Base-by-base conservation (phyloP, 345 rosid genomes). In the Populus davidiana region DNA sequence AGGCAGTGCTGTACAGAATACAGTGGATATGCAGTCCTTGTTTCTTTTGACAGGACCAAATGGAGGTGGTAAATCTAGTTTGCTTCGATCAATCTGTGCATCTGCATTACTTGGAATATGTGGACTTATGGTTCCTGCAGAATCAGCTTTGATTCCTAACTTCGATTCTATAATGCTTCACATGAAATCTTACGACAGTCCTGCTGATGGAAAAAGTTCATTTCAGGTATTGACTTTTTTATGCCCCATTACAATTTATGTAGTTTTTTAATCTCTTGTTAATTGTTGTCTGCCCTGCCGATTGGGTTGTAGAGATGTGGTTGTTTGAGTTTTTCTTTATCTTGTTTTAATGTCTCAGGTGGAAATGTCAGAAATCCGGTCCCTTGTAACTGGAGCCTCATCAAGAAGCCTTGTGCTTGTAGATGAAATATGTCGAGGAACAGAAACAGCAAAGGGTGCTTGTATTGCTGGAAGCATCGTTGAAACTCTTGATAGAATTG, bases 31-130 rank as follows among this genome's bases (percentile, higher is more conserved):
- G 99, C 88, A 83, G 77, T 91, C 94, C 33, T 78, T 96, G 71
- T 86, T 91, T 87, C 90, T 96, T 72, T 81, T 96, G 80, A 96
- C 99, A 29, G 99, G 99, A 75, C 98, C 99, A 74, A 96, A 96
- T 49, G 98, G 99, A 65, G 98, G 99, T 82, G 99, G 99, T 74
- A 96, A 96, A 93, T 96, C 99, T 43, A 96, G 97, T 85, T 87
- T 96, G 84, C 97, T 96, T 79, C 91, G 98, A 80, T 93, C 99
- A 18, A 90, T 92, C 52, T 92, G 99, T 67, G 97, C 99, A 2
- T 92, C 94, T 79, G 86, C 97, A 61, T 80, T 96, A 81, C 99
- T 96, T 74, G 98, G 98, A 75, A 91, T 90, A 41, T 95, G 94
- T 47, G 99, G 99, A 65, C 89, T 93, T 74, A 91, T 95, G 96